These are phyloP conservation scores for Fusarium luffae DNA, from an alignment of 2,329 filamentous ascomycete genomes.

Conservation along the genomic window DNA sequence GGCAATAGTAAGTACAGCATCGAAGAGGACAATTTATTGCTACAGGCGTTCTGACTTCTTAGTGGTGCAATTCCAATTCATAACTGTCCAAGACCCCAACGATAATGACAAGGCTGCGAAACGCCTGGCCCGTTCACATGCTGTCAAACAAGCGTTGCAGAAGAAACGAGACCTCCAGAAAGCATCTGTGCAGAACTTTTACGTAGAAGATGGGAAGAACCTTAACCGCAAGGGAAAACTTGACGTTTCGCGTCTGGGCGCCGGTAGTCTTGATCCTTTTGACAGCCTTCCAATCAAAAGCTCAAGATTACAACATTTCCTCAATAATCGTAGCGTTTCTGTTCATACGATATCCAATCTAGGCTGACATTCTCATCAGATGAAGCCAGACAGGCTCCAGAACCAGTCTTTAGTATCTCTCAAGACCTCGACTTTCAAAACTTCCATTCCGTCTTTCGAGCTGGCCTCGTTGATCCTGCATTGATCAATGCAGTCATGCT, in stretches of 20 bases:
- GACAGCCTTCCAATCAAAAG: conserved; percentile 24
- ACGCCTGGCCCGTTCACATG: conserved; percentile 37
- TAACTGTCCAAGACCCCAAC: conserved; percentile 11
- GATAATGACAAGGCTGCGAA: not conserved
- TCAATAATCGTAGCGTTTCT: conserved; percentile 14
- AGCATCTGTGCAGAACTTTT: conserved; percentile 21
- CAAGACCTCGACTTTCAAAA: conserved; percentile 53
- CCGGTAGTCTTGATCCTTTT: conserved; percentile 18
- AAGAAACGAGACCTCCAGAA: conserved; percentile 29
- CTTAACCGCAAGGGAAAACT: rapidly evolving
- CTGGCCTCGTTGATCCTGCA: conserved; percentile 50
- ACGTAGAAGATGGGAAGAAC: not conserved
- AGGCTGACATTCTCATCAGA: too few relatives aligned
- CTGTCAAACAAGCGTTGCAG: conserved; percentile 21
- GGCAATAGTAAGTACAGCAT: not conserved
- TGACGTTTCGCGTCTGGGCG: not conserved
- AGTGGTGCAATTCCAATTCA: conserved; percentile 38
- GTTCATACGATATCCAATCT: rapidly evolving
- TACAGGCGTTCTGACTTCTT: not conserved
- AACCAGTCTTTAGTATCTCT: conserved; percentile 53
- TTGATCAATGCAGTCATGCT: conserved; percentile 55
- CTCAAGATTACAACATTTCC: conserved; percentile 13
- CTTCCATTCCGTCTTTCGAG: conserved; percentile 51
- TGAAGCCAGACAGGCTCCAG: conserved; percentile 36
- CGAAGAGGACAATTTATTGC: too few relatives aligned